Percentiles rank a stretch among this genome's conserved stretches.
phyloP scores from a whole-genome alignment of 805 yeast genomes.

The Ogataea dorogensis region DNA sequence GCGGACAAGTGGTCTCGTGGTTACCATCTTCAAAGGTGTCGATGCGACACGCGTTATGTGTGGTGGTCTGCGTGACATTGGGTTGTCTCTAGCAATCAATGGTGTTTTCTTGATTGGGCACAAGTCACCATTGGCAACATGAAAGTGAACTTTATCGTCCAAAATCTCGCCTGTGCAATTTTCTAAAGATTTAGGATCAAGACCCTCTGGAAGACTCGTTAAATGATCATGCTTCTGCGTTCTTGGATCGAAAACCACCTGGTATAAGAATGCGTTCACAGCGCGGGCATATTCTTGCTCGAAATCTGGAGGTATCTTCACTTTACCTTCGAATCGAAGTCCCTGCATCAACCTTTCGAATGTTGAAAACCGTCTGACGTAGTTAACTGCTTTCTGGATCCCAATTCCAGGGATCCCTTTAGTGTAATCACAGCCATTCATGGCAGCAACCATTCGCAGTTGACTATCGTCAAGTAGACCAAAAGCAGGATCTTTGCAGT shows the following conservation, averaged over 20 bases:
- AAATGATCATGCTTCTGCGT: slow-evolving; percentile 50
- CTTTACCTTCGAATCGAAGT: slow-evolving; percentile 60
- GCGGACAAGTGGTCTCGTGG: slow-evolving; percentile 2
- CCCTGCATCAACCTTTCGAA: slow-evolving; percentile 57
- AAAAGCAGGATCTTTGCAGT: slow-evolving; percentile 38
- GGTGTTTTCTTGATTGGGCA: slow-evolving; percentile 59
- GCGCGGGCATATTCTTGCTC: slow-evolving; percentile 64
- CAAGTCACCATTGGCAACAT: slow-evolving; percentile 62
- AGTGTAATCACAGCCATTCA: slow-evolving; percentile 97
- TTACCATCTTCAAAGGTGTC: no score
- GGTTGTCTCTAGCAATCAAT: slow-evolving; percentile 45
- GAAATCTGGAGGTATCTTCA: slow-evolving; percentile 54
- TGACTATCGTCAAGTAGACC: slow-evolving; percentile 53
- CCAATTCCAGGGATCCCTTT: slow-evolving; percentile 84
- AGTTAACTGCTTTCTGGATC: slow-evolving; percentile 64
- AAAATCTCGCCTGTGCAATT: slow-evolving; percentile 47
- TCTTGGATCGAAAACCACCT: slow-evolving; percentile 78
- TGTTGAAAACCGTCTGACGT: slow-evolving; percentile 50
- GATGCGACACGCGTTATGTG: no score
- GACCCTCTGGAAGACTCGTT: slow-evolving; percentile 49
- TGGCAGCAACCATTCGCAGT: slow-evolving; percentile 71
- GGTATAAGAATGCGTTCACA: slow-evolving; percentile 74
- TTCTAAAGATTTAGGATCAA: slow-evolving; percentile 21
- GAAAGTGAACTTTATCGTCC: slow-evolving; percentile 46
- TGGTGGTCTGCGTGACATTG: no score